Base-by-base conservation (phyloP, 2,329 filamentous ascomycete genomes). In the Fusarium nisikadoi region DNA sequence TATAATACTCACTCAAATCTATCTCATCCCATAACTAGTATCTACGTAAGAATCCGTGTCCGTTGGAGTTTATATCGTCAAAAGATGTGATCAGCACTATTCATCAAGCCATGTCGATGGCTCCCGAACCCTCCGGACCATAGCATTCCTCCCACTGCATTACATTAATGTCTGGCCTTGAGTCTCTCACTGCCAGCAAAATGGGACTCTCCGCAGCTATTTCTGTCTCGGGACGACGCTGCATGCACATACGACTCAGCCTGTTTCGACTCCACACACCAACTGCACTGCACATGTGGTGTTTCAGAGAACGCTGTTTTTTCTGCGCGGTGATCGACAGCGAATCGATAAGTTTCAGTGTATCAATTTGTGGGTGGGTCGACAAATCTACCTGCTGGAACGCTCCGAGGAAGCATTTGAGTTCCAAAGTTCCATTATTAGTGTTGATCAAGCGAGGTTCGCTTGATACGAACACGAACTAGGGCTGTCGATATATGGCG, bases 291-390 rank as follows among this genome's bases (percentile, higher is more conserved):
- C 35, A 42, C 38, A 55, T 42, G 45, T 71, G 53, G 56, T 71
- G 70, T 72, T 72, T 72, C 70, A 72, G 57, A 50, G 36, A 53
- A 67, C 67, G 57, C 63, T 71, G 54, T 54, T 67, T 35, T 46
- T 27, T n/a, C 20, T 25, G 11, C 27, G 38, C 49, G 46, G 57
- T 47, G 58, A 63, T 62, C 46, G 65, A 42, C 50, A 60, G n/a
- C 60, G 27, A 54, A 59, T 65, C 61, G 41, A 45, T 25, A 29
- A 41, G 52, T 45, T 50, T 41, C 43, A 66, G 23, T 39, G 53
- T 46, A 46, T 64, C 55, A 42, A 38, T 46, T 57, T 50, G 19
- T 19, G 19, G 6, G 57, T 52, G 65, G 54, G 64, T 36, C 68
- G 43, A 46, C 36, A 46, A 52, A 36, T 57, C 45, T 19, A 64